Evolutionary conservation across 148 eudicot species (phyloP).

Genomic region (Amaranthus hypochondriacus): DNA sequence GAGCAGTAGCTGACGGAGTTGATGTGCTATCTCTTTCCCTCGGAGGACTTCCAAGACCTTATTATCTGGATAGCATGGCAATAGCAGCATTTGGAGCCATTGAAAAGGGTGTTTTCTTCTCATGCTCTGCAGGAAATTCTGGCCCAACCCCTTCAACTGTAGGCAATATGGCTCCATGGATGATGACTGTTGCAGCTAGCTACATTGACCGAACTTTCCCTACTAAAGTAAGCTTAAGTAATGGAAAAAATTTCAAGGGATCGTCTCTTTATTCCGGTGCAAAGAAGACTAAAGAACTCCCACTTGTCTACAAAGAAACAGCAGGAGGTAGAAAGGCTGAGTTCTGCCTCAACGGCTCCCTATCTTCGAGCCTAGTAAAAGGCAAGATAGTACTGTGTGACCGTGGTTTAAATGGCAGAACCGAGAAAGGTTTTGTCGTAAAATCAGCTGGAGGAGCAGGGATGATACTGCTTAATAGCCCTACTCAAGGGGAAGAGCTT

Average conservation of each 20-base stretch:
- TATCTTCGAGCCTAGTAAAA: conserved; percentile 36
- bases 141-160: conserved; percentile 61
- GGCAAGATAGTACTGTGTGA: conserved; percentile 63
- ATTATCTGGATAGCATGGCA: conserved; percentile 52
- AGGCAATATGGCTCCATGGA: conserved; percentile 72
- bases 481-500: conserved; percentile 52
- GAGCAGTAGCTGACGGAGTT: conserved; percentile 60
- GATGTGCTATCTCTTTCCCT: conserved; percentile 63
- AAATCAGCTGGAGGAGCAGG: conserved; percentile 65
- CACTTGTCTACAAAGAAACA: conserved; percentile 39
- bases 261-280: conserved; percentile 43
- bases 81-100: conserved; percentile 61
- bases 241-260: conserved; percentile 43
- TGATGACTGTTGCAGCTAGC: conserved; percentile 69
- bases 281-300: conserved; percentile 36
- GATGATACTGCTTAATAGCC: conserved; percentile 51
- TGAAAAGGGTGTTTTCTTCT: conserved; percentile 51
- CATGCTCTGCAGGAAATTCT: conserved; percentile 74
- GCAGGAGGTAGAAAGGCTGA: conserved; percentile 45
- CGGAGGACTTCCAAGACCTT: conserved; percentile 58
- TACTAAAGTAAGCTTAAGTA: conserved; percentile 47
- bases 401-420: conserved; percentile 47
- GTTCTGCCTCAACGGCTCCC: conserved; percentile 43
- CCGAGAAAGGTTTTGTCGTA: conserved; percentile 50
- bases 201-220: conserved; percentile 52